phyloP scores from a whole-genome alignment of 2,329 filamentous ascomycete genomes.

The Aspergillus brunneoviolaceus region DNA sequence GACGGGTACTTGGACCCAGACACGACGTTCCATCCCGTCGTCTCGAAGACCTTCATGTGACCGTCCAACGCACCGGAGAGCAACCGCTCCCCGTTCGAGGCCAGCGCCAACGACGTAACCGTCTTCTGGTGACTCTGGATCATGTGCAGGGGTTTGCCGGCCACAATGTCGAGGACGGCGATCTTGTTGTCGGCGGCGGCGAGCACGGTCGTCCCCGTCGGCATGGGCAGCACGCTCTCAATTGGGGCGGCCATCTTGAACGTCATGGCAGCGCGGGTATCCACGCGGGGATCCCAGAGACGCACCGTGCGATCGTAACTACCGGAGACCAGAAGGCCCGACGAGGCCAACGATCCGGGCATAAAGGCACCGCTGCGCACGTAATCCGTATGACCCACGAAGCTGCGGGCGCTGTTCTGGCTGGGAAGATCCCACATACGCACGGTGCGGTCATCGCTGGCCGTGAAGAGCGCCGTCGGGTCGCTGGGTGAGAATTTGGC shows the following conservation, averaged over 20 bases:
- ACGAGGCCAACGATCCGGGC: constrained; percentile 61
- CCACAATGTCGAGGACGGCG: constrained; percentile 87
- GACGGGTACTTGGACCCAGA: constrained; percentile 89
- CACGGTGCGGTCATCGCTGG: constrained; percentile 89
- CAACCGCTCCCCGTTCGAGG: constrained; percentile 75
- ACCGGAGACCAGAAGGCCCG: constrained; percentile 77
- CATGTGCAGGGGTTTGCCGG: constrained; percentile 80
- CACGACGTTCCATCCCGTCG: constrained; percentile 92
- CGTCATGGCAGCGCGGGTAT: constrained; percentile 72
- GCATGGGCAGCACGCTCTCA: constrained; percentile 83
- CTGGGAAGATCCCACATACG: constrained; percentile 90
- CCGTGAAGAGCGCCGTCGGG: constrained; percentile 81
- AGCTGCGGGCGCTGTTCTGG: constrained; percentile 71
- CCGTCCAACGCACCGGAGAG: constrained; percentile 89
- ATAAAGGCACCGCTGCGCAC: constrained; percentile 86
- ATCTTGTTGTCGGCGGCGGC: constrained; percentile 83
- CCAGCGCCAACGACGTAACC: constrained; percentile 80
- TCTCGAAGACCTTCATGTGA: constrained; percentile 96
- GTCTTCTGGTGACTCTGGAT: constrained; percentile 97
- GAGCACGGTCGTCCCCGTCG: constrained; percentile 80
- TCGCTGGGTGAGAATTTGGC: constrained; percentile 90
- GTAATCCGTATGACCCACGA: constrained; percentile 87
- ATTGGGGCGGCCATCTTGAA: constrained; percentile 93
- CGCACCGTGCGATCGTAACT: constrained; percentile 93
- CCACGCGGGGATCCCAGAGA: constrained; percentile 84